Base-by-base conservation (phyloP, 108 stramenopile species). In the Nannochloropsis gaditana region DNA sequence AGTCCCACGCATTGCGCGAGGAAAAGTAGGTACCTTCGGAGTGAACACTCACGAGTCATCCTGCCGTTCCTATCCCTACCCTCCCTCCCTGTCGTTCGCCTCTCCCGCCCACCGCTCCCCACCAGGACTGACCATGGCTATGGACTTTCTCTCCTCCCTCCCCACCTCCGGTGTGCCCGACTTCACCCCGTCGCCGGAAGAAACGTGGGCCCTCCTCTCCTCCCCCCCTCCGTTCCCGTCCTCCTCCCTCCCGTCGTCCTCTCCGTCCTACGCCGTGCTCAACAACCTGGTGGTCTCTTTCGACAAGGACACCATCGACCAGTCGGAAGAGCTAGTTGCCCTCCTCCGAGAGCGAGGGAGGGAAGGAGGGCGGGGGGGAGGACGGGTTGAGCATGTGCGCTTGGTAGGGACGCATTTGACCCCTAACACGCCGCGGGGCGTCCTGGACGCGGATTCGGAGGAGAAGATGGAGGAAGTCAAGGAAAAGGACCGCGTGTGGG, bases 401-500 rank as follows among this genome's bases (percentile, higher is more conserved):
- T 79, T 87, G 82, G 83, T 80, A n/a, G 86, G 86, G 45, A 87
- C 83, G 15, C 86, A 87, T 45, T 59, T 87, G 17, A 87, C 86
- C 31, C 86, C 86, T 8, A 87, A 87, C 83, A 87, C 86, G 9
- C 86, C 86, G 15, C 73, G 83, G 47, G 47, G 47, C 47, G 47
- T 50, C 11, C 15, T 50, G 47, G 47, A 50, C 47, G 47, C 47
- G 11, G 47, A 50, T 10, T 10, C 15, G 10, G 47, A 50, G 47
- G 47, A 15, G 11, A 15, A 50, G 47, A 15, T 50, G 10, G 47
- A 50, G 47, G 47, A 15, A 10, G 11, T 10, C 11, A 15, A 15
- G 47, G 47, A 50, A 1, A 15, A 15, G 15, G 47, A 15, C 11
- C 47, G 15, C 0, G 47, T 50, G 47, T 15, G 15, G 47, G 47